Evolutionary conservation across 345 rosid species (phyloP), one percentile per base, ranked within the genome.

Genomic region (Syzygium grande): DNA sequence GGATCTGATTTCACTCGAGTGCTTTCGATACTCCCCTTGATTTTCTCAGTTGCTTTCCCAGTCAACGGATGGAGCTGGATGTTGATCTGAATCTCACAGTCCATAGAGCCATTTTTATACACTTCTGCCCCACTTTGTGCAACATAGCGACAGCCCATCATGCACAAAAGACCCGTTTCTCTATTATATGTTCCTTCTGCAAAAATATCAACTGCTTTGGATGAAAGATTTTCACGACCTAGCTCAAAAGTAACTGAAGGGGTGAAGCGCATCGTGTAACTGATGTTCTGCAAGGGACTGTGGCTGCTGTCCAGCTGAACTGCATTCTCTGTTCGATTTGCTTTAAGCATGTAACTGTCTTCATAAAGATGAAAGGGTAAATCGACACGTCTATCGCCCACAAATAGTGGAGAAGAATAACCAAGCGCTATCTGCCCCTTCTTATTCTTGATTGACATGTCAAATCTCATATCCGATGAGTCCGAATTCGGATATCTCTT

Each of bases 151-250:
- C 99, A 97, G 27, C 99, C 99, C 61, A 95, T 89, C 99, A 97
- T 95, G 90, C 99, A 97, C 85, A 97, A 90, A 84, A 89, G 91
- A 87, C 99, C 98, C 51, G 91, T 91, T 59, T 92, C 90, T 53
- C 89, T 87, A 91, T 94, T 90, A 88, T 97, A 96, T 7, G 89
- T 90, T 88, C 99, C 99, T 90, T 97, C 99, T 30, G 97, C 96
- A 85, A 91, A 91, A 89, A 97, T 92, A 86, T 92, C 94, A 61
- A 91, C 90, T 4, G 88, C 86, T 84, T 84, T 90, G 30, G 93
- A 85, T 25, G 89, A 90, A 51, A 87, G 84, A 56, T 77, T 61
- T 58, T 54, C 85, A 30, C 87, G 78, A 61, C 89, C 90, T 30
- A 90, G 90, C 87, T 59, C 85, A 54, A 87, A 89, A 84, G 52